A percentile compares a stretch with the other conserved stretches of the same genome.
phyloP scores from a whole-genome alignment of 805 yeast species.

The Starmerella riodocensis region DNA sequence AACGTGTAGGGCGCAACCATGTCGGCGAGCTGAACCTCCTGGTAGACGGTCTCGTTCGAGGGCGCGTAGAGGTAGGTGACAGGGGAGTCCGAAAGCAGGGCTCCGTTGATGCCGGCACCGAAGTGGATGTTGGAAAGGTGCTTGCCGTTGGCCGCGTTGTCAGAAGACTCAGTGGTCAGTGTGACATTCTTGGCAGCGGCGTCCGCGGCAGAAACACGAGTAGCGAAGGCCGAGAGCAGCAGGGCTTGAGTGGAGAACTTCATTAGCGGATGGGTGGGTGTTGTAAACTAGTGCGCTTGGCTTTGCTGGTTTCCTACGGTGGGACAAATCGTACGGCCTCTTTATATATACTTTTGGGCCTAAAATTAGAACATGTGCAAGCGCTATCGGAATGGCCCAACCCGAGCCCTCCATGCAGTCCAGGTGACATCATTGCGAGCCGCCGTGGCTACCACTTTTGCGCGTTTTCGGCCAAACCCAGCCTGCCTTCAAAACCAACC shows the following conservation, averaged over 20 bases:
- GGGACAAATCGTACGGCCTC: too few species aligned
- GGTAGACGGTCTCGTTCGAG: background rate
- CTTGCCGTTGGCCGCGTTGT: background rate
- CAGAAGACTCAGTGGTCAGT: slow-evolving; percentile 8
- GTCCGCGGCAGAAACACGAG: background rate
- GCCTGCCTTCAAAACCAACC: too few species aligned
- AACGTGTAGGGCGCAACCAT: background rate
- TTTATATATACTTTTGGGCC: too few species aligned
- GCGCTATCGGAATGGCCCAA: too few species aligned
- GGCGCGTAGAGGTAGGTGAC: slow-evolving; percentile 1
- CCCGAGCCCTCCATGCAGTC: too few species aligned
- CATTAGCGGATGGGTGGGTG: too few species aligned
- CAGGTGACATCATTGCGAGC: too few species aligned
- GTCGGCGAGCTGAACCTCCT: background rate
- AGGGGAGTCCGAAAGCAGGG: background rate
- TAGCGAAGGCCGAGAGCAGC: background rate
- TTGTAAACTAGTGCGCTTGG: too few species aligned
- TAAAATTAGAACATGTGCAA: too few species aligned
- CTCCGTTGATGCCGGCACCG: slow-evolving; percentile 16
- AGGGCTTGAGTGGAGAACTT: background rate
- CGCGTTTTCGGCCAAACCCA: too few species aligned
- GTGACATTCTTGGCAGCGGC: slow-evolving; percentile 3
- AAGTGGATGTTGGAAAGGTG: slow-evolving; percentile 10
- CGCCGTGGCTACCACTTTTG: too few species aligned
- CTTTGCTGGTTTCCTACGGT: too few species aligned